Conservation (phyloP, 768 basidiomycete species). For the Lactifluus echinatus region DNA sequence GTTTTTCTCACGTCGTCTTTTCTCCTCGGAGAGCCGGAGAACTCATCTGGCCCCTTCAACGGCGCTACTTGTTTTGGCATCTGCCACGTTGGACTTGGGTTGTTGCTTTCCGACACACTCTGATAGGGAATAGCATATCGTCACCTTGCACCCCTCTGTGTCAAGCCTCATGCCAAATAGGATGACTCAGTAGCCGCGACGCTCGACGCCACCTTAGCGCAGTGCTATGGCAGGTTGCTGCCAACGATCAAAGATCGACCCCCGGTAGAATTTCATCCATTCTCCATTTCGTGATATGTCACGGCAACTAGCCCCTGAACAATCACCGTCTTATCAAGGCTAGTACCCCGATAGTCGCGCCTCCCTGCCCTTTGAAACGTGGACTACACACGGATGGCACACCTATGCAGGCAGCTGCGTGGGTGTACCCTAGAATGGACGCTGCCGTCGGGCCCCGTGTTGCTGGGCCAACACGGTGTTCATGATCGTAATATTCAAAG, state of each 20-base stretch:
- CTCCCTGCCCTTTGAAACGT: slow-evolving; percentile 10
- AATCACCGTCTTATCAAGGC: background rate
- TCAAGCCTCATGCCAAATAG: background rate
- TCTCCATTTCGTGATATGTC: background rate
- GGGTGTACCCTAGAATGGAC: background rate
- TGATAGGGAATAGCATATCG: background rate
- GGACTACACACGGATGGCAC: background rate
- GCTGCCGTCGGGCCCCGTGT: background rate
- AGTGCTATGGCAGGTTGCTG: background rate
- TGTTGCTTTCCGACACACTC: too few relatives aligned
- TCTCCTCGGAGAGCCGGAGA: background rate
- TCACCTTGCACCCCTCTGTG: background rate
- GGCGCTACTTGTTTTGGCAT: background rate
- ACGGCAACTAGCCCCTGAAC: background rate
- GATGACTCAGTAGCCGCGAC: background rate
- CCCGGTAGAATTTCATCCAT: background rate
- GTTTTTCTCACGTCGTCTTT: background rate
- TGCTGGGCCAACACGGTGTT: background rate
- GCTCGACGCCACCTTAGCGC: background rate
- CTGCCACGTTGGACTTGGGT: background rate
- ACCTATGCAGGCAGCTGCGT: background rate
- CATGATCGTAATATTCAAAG: background rate
- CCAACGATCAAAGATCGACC: slow-evolving; percentile 8
- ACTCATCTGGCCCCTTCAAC: background rate
- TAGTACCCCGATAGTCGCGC: background rate